Conservation (phyloP, 2,329 filamentous ascomycete species). For the Hyphodiscus sp. region DNA sequence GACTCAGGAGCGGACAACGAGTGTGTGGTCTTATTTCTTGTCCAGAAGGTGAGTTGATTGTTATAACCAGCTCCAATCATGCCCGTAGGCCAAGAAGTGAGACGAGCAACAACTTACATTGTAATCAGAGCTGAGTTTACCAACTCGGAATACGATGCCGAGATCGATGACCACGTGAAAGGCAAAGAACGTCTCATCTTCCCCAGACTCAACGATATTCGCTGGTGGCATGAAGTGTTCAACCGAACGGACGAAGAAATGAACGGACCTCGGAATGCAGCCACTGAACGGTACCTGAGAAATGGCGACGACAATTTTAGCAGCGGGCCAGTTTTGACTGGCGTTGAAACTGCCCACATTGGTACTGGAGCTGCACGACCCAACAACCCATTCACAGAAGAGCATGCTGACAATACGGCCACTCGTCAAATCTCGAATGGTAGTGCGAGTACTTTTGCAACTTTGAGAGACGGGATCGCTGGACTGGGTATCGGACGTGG, state of each 20-base stretch:
- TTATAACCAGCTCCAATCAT: background rate
- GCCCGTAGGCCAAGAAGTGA: background rate
- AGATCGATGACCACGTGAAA: constrained; percentile 70
- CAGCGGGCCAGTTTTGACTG: constrained; percentile 18
- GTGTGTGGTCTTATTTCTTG: constrained; percentile 95
- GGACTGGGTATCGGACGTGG: constrained; percentile 35
- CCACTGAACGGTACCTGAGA: constrained; percentile 30
- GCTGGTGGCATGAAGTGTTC: constrained; percentile 92
- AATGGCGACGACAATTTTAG: constrained; percentile 7
- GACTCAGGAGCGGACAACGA: constrained; percentile 66
- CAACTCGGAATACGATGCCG: constrained; percentile 70
- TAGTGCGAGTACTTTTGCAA: constrained; percentile 32
- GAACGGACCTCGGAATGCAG: constrained; percentile 63
- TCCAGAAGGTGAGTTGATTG: constrained; percentile 49
- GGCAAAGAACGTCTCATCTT: constrained; percentile 81
- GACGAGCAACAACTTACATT: background rate
- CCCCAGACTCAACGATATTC: constrained; percentile 67
- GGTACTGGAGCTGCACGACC: constrained; percentile 8
- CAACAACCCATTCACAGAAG: background rate
- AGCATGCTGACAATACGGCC: background rate
- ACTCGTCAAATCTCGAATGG: constrained; percentile 25
- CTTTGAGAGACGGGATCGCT: constrained; percentile 39
- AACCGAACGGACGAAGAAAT: constrained; percentile 85
- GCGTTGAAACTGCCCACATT: constrained; percentile 23
- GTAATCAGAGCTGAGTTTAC: constrained; percentile 54